phyloP scores from a whole-genome alignment of 192 early-diverging fungal species.

The Coemansia sp. region DNA sequence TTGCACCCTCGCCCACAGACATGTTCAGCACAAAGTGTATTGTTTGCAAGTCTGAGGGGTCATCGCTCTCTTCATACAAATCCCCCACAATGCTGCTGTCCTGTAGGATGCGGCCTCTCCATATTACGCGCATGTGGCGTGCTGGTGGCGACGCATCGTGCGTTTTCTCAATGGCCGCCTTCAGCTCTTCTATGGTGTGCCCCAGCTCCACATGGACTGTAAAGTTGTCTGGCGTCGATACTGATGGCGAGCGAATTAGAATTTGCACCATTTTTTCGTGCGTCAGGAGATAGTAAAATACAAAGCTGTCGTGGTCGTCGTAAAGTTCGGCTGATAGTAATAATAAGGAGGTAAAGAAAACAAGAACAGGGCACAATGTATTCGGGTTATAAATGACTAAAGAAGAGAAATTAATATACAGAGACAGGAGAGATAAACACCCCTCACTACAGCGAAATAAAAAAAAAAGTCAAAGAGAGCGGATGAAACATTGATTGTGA shows the following conservation, averaged over 20 bases:
- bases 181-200: constrained; percentile 29
- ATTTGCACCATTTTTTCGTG: constrained; percentile 14
- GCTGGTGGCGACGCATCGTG: constrained; percentile 32
- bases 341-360: not conserved
- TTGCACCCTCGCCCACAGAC: not conserved
- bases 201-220: constrained; percentile 9
- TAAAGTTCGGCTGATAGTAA: not conserved
- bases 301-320: too few relatives aligned
- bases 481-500: not conserved
- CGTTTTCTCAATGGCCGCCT: constrained; percentile 29
- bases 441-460: too few relatives aligned
- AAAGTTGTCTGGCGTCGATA: constrained; percentile 39
- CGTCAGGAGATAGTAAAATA: not conserved
- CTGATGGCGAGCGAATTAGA: constrained; percentile 41
- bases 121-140: constrained; percentile 47
- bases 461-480: too few relatives aligned
- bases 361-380: not conserved
- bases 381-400: too few relatives aligned
- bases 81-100: constrained; percentile 16
- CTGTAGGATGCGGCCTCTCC: constrained; percentile 40
- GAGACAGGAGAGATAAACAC: too few relatives aligned
- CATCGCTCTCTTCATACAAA: constrained; percentile 8
- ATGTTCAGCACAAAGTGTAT: constrained; percentile 42
- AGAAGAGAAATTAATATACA: too few relatives aligned
- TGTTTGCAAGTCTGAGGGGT: constrained; percentile 9